Conservation (phyloP, 371 early-diverging fungal species). For the Coemansia sp. region DNA sequence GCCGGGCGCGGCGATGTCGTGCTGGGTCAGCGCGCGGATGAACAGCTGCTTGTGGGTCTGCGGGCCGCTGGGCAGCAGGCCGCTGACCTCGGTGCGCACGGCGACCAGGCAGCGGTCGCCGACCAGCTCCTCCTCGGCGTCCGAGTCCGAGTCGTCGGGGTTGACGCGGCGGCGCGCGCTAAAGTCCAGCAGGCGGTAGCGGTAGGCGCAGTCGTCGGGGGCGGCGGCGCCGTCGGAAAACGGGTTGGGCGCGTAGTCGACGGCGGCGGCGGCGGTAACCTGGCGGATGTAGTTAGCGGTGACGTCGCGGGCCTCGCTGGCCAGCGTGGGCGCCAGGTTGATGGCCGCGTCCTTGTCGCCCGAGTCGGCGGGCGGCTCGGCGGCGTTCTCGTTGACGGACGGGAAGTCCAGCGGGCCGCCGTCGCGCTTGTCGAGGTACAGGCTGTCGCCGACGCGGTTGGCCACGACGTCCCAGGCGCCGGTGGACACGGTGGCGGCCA, state of each 20-base stretch:
- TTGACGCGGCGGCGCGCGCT: constrained; percentile 53
- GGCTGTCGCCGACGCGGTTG: constrained; percentile 79
- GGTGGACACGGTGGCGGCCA: constrained; percentile 89
- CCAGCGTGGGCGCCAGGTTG: constrained; percentile 85
- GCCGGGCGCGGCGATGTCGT: constrained; percentile 85
- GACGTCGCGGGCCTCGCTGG: constrained; percentile 87
- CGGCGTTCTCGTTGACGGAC: constrained; percentile 94
- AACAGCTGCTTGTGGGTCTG: constrained; percentile 63
- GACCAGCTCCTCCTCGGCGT: constrained; percentile 22
- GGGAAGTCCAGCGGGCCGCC: constrained; percentile 77
- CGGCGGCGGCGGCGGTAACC: constrained; percentile 58
- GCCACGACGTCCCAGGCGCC: constrained; percentile 97
- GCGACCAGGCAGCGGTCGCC: constrained; percentile 60
- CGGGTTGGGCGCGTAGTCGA: constrained; percentile 71
- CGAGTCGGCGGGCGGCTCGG: constrained; percentile 85
- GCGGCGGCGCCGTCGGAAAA: constrained; percentile 65
- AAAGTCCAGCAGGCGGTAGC: constrained; percentile 81
- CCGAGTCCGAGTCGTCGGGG: constrained; percentile 18
- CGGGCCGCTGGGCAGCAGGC: constrained; percentile 61
- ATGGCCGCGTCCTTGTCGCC: constrained; percentile 78
- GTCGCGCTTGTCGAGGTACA: constrained; percentile 91
- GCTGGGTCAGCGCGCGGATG: constrained; percentile 88
- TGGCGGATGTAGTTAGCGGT: constrained; percentile 86
- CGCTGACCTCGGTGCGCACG: constrained; percentile 90
- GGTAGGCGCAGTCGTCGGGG: constrained; percentile 77